These are phyloP conservation scores for Malassezia furfur DNA, from an alignment of 1,284 basidiomycete species.

Conservation along the genomic window DNA sequence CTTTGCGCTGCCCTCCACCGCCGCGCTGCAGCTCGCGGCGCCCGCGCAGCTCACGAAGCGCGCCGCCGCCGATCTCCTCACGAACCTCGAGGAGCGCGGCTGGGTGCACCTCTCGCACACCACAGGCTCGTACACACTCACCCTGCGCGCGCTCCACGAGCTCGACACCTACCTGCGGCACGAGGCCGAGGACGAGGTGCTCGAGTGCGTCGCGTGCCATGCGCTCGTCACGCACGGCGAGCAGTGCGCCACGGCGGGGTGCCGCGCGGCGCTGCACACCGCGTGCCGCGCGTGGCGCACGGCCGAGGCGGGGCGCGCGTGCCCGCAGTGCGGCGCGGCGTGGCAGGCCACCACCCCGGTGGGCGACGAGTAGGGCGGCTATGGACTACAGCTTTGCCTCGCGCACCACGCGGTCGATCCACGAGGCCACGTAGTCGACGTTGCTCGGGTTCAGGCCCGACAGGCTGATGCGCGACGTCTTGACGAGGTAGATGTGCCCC, in stretches of 20 bases:
- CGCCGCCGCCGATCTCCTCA: slow-evolving; percentile 12
- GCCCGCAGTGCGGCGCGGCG: slow-evolving; percentile 4
- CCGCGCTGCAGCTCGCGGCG: slow-evolving; percentile 13
- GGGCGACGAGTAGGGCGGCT: not conserved
- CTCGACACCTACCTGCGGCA: slow-evolving; percentile 16
- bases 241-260: slow-evolving; percentile 5
- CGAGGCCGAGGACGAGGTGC: slow-evolving; percentile 9
- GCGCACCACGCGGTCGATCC: slow-evolving; percentile 44
- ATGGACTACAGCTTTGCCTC: slow-evolving; percentile 23
- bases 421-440: slow-evolving; percentile 40
- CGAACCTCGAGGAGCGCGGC: slow-evolving; percentile 9
- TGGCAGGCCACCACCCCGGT: slow-evolving; percentile 1
- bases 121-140: slow-evolving; percentile 7
- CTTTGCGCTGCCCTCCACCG: slow-evolving; percentile 11
- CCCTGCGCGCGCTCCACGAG: slow-evolving; percentile 13
- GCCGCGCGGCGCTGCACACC: slow-evolving; percentile 14
- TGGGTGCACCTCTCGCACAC: slow-evolving; percentile 7
- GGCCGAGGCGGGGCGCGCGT: not conserved
- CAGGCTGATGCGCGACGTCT: slow-evolving; percentile 78
- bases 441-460: slow-evolving; percentile 78
- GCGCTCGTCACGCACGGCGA: slow-evolving; percentile 14
- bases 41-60: slow-evolving; percentile 14
- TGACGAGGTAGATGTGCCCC: slow-evolving; percentile 78
- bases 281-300: slow-evolving; percentile 1
- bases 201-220: slow-evolving; percentile 14